Evolutionary conservation across 2,329 filamentous ascomycete genomes (phyloP).

Genomic region (Aurifilum marmelostoma): DNA sequence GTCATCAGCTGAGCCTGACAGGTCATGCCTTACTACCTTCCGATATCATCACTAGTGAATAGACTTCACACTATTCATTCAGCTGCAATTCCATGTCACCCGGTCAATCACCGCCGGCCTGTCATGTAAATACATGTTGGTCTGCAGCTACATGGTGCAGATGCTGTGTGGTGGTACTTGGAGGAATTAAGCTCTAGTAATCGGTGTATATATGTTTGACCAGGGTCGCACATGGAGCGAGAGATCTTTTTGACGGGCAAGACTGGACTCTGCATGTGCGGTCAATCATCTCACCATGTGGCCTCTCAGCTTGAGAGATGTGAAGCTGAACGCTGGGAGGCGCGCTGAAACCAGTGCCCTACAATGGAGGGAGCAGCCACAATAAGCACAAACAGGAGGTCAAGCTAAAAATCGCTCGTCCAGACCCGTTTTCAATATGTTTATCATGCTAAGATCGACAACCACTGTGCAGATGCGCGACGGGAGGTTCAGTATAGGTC

Average conservation of each 20-base stretch:
- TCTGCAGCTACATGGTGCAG: not conserved
- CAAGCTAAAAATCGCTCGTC: not conserved
- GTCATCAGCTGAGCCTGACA: not conserved
- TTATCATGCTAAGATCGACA: not conserved
- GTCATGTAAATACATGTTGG: not conserved
- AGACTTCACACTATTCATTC: not conserved
- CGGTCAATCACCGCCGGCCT: not conserved
- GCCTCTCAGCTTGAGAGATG: not conserved
- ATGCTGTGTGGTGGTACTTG: not conserved
- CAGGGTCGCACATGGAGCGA: not conserved
- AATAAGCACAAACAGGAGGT: not conserved
- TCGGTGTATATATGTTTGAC: not conserved
- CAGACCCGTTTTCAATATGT: not conserved
- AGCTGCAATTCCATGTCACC: not conserved
- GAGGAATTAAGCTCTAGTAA: not conserved
- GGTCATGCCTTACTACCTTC: not conserved
- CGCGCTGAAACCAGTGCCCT: not conserved
- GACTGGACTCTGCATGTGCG: not conserved
- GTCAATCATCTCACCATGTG: no score
- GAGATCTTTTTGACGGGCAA: no score
- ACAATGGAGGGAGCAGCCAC: not conserved
- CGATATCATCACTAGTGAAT: not conserved
- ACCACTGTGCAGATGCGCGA: not conserved
- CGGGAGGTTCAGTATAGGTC: not conserved
- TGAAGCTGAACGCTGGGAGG: not conserved